phyloP scores from a whole-genome alignment of 2,329 filamentous ascomycete genomes.

The Fusarium sp. region DNA sequence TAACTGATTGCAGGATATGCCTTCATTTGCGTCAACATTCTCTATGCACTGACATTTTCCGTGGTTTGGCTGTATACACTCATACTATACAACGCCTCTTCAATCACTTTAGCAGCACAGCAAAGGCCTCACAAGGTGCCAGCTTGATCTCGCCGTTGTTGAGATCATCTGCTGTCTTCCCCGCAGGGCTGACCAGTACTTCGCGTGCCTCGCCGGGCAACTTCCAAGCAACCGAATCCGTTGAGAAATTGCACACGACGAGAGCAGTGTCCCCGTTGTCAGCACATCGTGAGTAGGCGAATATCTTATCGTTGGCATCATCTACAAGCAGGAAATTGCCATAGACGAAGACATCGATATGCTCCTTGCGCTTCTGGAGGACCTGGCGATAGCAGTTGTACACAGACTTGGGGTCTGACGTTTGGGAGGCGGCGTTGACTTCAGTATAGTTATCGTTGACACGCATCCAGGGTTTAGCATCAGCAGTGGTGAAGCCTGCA shows the following conservation, averaged over 20 bases:
- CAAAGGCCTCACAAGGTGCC: slow-evolving; percentile 53
- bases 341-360: slow-evolving; percentile 73
- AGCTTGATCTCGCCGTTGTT: slow-evolving; percentile 45
- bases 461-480: slow-evolving; percentile 74
- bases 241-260: slow-evolving; percentile 55
- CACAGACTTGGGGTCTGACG: slow-evolving; percentile 60
- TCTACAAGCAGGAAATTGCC: slow-evolving; percentile 62
- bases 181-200: slow-evolving; percentile 50
- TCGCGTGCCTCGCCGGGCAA: slow-evolving; percentile 46
- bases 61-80: background rate
- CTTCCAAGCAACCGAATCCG: slow-evolving; percentile 49
- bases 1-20: background rate
- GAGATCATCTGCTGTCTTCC: slow-evolving; percentile 47
- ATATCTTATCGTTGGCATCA: slow-evolving; percentile 50
- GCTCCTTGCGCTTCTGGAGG: slow-evolving; percentile 68
- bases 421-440: slow-evolving; percentile 72
- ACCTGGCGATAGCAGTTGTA: slow-evolving; percentile 71
- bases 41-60: background rate
- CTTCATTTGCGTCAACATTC: background rate
- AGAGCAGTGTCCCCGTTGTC: slow-evolving; percentile 49
- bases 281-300: slow-evolving; percentile 54
- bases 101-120: slow-evolving; percentile 46
- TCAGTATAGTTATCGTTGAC: slow-evolving; percentile 70
- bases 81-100: background rate
- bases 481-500: slow-evolving; percentile 70